These are phyloP conservation scores for Naegleria gruberi DNA, from an alignment of 208 protist genomes.

Conservation along the genomic window DNA sequence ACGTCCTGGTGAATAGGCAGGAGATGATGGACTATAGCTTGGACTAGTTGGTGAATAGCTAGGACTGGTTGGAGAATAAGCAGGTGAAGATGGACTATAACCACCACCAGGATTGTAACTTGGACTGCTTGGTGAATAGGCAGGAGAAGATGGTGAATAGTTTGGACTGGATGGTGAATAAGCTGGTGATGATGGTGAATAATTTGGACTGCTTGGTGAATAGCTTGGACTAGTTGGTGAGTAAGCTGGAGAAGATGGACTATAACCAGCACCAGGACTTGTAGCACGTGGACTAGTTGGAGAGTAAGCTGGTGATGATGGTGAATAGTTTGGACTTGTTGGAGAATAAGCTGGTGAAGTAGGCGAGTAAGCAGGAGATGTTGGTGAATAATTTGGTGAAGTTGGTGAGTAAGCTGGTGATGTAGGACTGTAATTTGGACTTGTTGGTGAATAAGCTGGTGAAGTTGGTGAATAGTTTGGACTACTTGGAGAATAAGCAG, in stretches of 20 bases:
- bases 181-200: conserved; percentile 56
- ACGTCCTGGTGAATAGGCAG: conserved; percentile 49
- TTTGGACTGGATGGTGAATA: conserved; percentile 55
- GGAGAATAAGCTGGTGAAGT: conserved; percentile 53
- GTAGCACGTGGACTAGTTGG: conserved; percentile 54
- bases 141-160: conserved; percentile 59
- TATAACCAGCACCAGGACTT: conserved; percentile 53
- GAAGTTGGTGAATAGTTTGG: conserved; percentile 62
- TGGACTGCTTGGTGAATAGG: conserved; percentile 50
- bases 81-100: conserved; percentile 58
- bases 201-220: conserved; percentile 50
- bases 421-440: conserved; percentile 60
- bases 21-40: conserved; percentile 52
- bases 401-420: conserved; percentile 58
- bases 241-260: conserved; percentile 55
- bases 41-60: conserved; percentile 51
- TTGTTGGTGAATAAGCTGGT: conserved; percentile 58
- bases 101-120: conserved; percentile 50
- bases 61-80: conserved; percentile 54
- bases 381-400: conserved; percentile 52
- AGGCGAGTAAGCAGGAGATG: conserved; percentile 54
- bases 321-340: conserved; percentile 43
- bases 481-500: conserved; percentile 23
- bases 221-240: conserved; percentile 52
- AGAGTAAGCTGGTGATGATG: conserved; percentile 50